Evolutionary conservation across 2,329 filamentous ascomycete species (phyloP).

Genomic region (Sphaerulina musiva): DNA sequence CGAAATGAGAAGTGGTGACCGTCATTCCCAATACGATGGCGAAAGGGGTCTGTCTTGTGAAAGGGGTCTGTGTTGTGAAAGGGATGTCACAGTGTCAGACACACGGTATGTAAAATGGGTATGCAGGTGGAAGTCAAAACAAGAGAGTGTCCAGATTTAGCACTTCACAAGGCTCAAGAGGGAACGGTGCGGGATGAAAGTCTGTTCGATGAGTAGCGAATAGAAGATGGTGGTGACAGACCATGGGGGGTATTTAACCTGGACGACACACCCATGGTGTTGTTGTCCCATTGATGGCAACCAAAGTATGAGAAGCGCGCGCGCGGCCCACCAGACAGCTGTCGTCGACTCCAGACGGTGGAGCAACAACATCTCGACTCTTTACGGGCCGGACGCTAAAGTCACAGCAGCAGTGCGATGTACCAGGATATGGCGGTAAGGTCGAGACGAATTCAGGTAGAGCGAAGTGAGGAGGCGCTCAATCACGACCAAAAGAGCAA

Average conservation of each 20-base stretch:
- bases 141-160: neutral
- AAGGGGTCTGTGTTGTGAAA: neutral
- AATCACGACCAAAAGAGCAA: conserved; percentile 12
- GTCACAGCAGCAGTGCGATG: conserved; percentile 18
- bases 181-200: conserved; percentile 14
- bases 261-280: conserved; percentile 14
- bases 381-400: conserved; percentile 18
- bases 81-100: conserved; percentile 1
- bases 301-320: conserved; percentile 5
- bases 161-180: neutral
- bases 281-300: neutral
- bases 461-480: conserved; percentile 19
- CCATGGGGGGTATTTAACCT: conserved; percentile 16
- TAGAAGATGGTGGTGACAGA: conserved; percentile 7
- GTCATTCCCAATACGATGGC: neutral
- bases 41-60: neutral
- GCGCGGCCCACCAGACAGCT: conserved; percentile 14
- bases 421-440: conserved; percentile 19
- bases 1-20: neutral
- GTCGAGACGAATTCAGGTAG: conserved; percentile 14
- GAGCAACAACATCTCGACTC: conserved; percentile 10
- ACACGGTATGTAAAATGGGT: neutral
- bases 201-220: conserved; percentile 14
- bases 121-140: conserved; percentile 3
- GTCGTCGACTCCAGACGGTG: conserved; percentile 17